phyloP scores from a whole-genome alignment of 1,284 basidiomycete genomes.

The Rhodotorula sp. region DNA sequence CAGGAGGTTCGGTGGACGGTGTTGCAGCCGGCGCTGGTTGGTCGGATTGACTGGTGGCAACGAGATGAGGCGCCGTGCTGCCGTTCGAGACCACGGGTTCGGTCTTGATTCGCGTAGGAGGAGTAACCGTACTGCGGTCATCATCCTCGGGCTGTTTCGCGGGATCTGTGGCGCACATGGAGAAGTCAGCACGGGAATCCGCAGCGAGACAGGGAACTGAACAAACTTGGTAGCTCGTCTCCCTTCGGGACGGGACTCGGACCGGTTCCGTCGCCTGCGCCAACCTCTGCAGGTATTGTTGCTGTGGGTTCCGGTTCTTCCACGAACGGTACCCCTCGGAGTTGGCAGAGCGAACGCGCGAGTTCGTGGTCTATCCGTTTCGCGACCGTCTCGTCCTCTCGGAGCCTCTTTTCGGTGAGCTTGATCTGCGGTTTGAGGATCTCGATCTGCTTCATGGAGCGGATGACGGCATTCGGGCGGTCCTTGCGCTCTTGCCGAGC shows the following conservation, averaged over 20 bases:
- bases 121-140: no score
- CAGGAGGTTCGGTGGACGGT: no score
- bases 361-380: slow-evolving; percentile 8
- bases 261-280: neutral
- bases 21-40: no score
- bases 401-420: neutral
- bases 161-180: no score
- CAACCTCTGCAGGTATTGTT: neutral
- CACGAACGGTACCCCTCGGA: neutral
- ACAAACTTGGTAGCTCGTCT: neutral
- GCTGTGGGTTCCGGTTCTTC: neutral
- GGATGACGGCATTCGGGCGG: slow-evolving; percentile 7
- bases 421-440: neutral
- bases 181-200: neutral
- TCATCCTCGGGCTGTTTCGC: no score
- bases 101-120: no score
- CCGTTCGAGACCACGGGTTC: neutral
- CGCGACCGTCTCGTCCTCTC: neutral
- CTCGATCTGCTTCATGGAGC: slow-evolving; percentile 6
- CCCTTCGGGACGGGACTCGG: neutral
- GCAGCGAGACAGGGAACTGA: neutral
- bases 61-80: no score
- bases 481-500: slow-evolving; percentile 6
- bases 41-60: no score
- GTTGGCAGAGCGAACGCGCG: neutral